Conservation (phyloP, 305 asterid species). For the Nicotiana rustica region DNA sequence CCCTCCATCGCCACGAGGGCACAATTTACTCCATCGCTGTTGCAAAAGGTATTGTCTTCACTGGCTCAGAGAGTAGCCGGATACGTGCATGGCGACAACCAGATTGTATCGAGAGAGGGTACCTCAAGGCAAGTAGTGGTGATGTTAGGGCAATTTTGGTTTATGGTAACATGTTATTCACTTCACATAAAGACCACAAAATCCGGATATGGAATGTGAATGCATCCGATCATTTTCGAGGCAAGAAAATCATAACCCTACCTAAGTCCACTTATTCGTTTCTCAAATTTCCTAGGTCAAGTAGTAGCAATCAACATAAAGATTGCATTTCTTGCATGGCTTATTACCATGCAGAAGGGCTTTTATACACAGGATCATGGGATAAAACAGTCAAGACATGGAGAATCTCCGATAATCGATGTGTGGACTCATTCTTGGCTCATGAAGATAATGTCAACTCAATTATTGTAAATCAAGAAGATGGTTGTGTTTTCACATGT, state of each 20-base stretch:
- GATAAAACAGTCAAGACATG: constrained; percentile 71
- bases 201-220: constrained; percentile 65
- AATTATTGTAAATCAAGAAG: constrained; percentile 66
- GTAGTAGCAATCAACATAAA: constrained; percentile 45
- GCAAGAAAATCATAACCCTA: constrained; percentile 53
- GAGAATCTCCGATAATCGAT: constrained; percentile 67
- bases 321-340: constrained; percentile 85
- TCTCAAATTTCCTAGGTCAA: constrained; percentile 37
- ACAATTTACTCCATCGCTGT: constrained; percentile 69
- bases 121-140: constrained; percentile 54
- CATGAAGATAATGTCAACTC: constrained; percentile 76
- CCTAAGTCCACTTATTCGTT: constrained; percentile 48
- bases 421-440: constrained; percentile 72
- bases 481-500: constrained; percentile 80
- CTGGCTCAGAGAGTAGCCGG: constrained; percentile 78
- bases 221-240: constrained; percentile 53
- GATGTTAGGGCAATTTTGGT: constrained; percentile 68
- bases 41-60: constrained; percentile 66
- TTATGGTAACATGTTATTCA: constrained; percentile 66
- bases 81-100: constrained; percentile 88
- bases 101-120: constrained; percentile 79
- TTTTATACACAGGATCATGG: constrained; percentile 80
- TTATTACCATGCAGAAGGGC: constrained; percentile 80
- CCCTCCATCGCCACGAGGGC: constrained; percentile 89
- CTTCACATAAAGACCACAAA: constrained; percentile 70